Evolutionary conservation across 208 protist species (phyloP), one percentile per base, ranked within the genome.

Genomic region (Vickermania spadyakhi): DNA sequence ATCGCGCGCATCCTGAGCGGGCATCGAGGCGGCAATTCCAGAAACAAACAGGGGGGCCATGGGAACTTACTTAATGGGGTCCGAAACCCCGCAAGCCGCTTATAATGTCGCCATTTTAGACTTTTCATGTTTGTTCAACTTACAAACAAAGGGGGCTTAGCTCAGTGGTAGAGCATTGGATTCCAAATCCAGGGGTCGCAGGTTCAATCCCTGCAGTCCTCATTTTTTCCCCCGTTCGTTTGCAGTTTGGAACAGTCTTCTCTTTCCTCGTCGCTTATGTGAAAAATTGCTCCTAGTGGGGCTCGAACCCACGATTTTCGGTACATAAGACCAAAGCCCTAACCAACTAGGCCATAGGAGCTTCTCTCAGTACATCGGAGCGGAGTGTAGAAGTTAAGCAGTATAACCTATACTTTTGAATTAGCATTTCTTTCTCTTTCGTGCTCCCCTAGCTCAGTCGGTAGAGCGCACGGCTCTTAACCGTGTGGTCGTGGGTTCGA

Each of bases 401-500:
- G 41, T 18, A 21, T 21, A 11, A 49, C 18, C 41, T 21, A 49
- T 49, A 49, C 41, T 21, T 49, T 21, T 49, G 41, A 11, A 49
- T 49, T 11, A 49, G 11, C 41, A 49, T 18, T 49, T 49, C 13
- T 18, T 49, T 49, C 18, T 49, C 41, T 18, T 49, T 18, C 18
- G 41, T 49, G 84, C 84, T 76, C 79, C 77, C 80, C 86, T 97
- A 97, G 91, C 91, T 97, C 91, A 97, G 91, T 97, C 91, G 93
- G 91, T 97, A 97, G 93, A 97, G 91, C 91, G 90, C 92, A 93
- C 77, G 89, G 86, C 94, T 96, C 89, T 97, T 98, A 97, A 97
- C 86, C 92, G 85, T 96, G 94, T 96, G 92, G 95, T 97, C 93
- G 93, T 93, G 92, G 95, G 95, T 97, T 98, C 95, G 95, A 98